Percentiles rank a stretch among this genome's conserved stretches.
Conservation (phyloP, 225 moss, liverwort and hornwort genomes). For the Straminergon stramineum region DNA sequence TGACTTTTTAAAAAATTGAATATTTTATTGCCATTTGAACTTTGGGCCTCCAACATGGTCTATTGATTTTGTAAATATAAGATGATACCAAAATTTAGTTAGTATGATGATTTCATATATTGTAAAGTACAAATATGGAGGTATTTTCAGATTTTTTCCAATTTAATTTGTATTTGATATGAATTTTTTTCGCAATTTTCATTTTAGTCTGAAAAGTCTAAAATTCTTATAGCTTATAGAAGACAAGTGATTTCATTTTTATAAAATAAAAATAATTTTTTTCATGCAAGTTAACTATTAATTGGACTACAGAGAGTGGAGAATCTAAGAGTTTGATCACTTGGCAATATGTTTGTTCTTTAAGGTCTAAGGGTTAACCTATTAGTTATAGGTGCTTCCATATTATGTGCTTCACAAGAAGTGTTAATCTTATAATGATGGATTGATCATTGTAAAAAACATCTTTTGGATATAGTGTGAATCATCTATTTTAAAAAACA, state of each 20-base stretch:
- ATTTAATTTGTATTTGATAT: background rate
- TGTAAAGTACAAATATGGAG: too few species aligned
- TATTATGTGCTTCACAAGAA: too few species aligned
- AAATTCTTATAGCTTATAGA: background rate
- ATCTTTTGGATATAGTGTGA: too few species aligned
- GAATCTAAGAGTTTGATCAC: too few species aligned
- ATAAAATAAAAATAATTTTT: too few species aligned
- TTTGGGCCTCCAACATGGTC: background rate
- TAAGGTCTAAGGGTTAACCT: too few species aligned
- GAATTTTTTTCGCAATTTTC: background rate
- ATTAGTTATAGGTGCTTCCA: background rate
- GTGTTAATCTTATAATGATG: too few species aligned
- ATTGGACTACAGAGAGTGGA: too few species aligned
- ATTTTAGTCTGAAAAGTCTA: too few species aligned
- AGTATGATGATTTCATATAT: background rate
- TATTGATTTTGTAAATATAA: background rate
- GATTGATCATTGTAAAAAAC: too few species aligned
- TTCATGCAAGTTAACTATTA: too few species aligned
- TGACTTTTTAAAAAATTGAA: background rate
- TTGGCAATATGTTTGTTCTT: accelerated
- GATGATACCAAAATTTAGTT: background rate
- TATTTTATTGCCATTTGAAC: background rate
- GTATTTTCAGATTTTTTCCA: background rate
- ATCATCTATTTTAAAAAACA: too few species aligned
- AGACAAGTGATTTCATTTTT: background rate